A percentile compares a stretch with the other conserved stretches of the same genome.
Conservation (phyloP, 768 basidiomycete species). For the Boletus sp. region DNA sequence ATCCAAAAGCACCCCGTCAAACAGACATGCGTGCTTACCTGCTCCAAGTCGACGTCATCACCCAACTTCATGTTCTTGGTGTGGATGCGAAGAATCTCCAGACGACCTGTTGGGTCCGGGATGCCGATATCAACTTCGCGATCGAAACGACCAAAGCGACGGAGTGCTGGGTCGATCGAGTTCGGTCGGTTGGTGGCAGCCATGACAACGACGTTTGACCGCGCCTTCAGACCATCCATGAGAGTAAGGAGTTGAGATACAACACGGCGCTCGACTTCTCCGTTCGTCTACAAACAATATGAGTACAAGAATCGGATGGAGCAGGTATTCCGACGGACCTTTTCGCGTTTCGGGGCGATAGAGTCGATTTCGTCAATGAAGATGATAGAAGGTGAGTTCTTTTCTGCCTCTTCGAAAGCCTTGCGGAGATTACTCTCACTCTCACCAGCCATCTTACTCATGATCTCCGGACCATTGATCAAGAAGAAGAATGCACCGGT, state of each 20-base stretch:
- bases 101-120: conserved; percentile 97
- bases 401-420: conserved; percentile 99
- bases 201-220: conserved; percentile 99
- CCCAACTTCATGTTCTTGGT: conserved; percentile 99
- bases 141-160: conserved; percentile 99
- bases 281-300: conserved; percentile 70
- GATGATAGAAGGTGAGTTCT: conserved; percentile 99
- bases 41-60: conserved; percentile 97
- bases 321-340: conserved; percentile 46
- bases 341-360: conserved; percentile 99
- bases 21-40: conserved; percentile 41
- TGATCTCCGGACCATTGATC: conserved; percentile 99
- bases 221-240: conserved; percentile 98
- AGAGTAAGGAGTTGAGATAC: conserved; percentile 97
- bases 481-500: conserved; percentile 99
- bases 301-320: not conserved
- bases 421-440: conserved; percentile 96
- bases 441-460: conserved; percentile 99
- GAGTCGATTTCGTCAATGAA: conserved; percentile 99
- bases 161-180: conserved; percentile 97
- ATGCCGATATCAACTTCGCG: conserved; percentile 99
- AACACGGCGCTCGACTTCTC: conserved; percentile 98
- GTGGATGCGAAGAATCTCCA: conserved; percentile 98
- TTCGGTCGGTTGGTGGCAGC: conserved; percentile 98
- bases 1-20: not conserved